A percentile compares a stretch with the other conserved stretches of the same genome.
Conservation (phyloP, 2,329 filamentous ascomycete species). For the Alternaria solani region DNA sequence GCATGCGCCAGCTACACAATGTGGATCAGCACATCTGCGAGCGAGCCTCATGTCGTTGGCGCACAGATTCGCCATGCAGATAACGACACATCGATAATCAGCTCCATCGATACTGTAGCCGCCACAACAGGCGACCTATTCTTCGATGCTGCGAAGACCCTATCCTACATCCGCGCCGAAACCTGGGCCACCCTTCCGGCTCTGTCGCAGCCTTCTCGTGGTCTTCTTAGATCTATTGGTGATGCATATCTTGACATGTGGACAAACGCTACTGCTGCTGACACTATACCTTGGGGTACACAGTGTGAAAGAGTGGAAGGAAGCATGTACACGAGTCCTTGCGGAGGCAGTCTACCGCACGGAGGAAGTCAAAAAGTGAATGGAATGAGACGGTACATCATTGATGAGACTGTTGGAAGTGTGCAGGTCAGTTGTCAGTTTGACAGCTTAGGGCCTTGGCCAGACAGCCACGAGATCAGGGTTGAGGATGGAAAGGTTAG, state of each 20-base stretch:
- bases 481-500: slow-evolving; percentile 40
- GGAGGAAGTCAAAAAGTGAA: slow-evolving; percentile 39
- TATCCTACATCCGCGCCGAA: slow-evolving; percentile 37
- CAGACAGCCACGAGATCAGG: slow-evolving; percentile 43
- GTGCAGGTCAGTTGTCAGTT: slow-evolving; percentile 44
- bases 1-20: slow-evolving; percentile 42
- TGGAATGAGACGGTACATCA: slow-evolving; percentile 41
- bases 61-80: slow-evolving; percentile 37
- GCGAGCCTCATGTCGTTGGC: slow-evolving; percentile 38
- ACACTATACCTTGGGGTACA: slow-evolving; percentile 40
- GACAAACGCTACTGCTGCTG: slow-evolving; percentile 40
- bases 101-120: slow-evolving; percentile 39
- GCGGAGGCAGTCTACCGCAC: slow-evolving; percentile 31
- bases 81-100: slow-evolving; percentile 33
- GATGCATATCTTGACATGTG: slow-evolving; percentile 46
- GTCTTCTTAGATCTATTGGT: slow-evolving; percentile 36
- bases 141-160: slow-evolving; percentile 39
- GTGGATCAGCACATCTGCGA: slow-evolving; percentile 34
- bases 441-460: slow-evolving; percentile 38
- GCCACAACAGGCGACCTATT: slow-evolving; percentile 42
- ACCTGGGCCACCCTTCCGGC: slow-evolving; percentile 34
- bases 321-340: slow-evolving; percentile 34
- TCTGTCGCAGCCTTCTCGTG: slow-evolving; percentile 30
- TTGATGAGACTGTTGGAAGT: slow-evolving; percentile 39
- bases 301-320: slow-evolving; percentile 43